Percentiles rank a stretch among this genome's conserved stretches.
These are phyloP conservation scores for Tuber calosporum DNA, from an alignment of 495 filamentous ascomycete species.

Conservation along the genomic window DNA sequence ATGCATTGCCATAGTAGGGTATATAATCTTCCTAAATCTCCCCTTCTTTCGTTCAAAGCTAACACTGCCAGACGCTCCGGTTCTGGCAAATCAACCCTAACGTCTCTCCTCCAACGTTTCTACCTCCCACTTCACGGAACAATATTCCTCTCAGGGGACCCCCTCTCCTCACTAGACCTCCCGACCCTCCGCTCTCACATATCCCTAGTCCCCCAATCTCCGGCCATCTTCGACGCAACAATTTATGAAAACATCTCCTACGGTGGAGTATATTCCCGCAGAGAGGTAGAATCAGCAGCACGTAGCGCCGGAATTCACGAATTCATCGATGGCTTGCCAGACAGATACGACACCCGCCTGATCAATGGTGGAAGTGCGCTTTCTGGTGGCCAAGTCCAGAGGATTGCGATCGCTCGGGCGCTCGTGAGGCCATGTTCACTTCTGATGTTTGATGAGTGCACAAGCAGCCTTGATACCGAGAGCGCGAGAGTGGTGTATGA, in stretches of 20 bases:
- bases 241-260: slow-evolving; percentile 76
- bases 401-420: slow-evolving; percentile 74
- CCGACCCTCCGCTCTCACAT: slow-evolving; percentile 60
- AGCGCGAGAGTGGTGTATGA: slow-evolving; percentile 60
- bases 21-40: not conserved
- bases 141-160: slow-evolving; percentile 53
- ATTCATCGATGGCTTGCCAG: slow-evolving; percentile 65
- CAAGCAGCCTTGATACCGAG: slow-evolving; percentile 66
- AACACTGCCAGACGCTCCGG: slow-evolving; percentile 53
- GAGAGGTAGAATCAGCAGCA: slow-evolving; percentile 54
- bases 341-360: slow-evolving; percentile 66
- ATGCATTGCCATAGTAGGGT: slow-evolving; percentile 76
- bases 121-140: slow-evolving; percentile 46
- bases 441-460: slow-evolving; percentile 82
- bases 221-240: slow-evolving; percentile 67
- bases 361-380: slow-evolving; percentile 58
- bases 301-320: slow-evolving; percentile 66
- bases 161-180: slow-evolving; percentile 55
- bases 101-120: slow-evolving; percentile 63
- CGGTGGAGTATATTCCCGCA: slow-evolving; percentile 45
- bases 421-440: slow-evolving; percentile 61
- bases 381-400: slow-evolving; percentile 78
- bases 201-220: slow-evolving; percentile 68
- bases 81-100: slow-evolving; percentile 81
- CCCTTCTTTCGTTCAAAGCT: slow-evolving; percentile 50